A percentile compares a stretch with the other conserved stretches of the same genome.
phyloP scores from a whole-genome alignment of 176 grass and related monocot genomes.

The Avena sativa region DNA sequence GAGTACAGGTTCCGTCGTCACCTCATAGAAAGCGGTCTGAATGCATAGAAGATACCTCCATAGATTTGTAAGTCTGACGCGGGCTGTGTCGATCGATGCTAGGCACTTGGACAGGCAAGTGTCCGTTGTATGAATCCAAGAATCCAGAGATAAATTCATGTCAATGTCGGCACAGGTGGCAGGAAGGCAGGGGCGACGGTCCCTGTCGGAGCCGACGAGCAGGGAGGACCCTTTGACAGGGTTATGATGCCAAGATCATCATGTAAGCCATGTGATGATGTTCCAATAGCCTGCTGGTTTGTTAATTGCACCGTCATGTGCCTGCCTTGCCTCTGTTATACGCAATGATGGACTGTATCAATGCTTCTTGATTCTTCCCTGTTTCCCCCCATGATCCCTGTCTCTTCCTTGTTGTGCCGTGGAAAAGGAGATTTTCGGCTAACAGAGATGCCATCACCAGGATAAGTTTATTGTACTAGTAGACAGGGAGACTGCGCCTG shows the following conservation, averaged over 20 bases:
- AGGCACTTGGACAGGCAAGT: not conserved
- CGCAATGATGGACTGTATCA: not conserved
- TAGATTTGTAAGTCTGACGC: too few species aligned
- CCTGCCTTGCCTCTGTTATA: not conserved
- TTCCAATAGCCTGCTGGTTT: not conserved
- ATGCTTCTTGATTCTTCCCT: not conserved
- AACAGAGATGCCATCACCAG: too few species aligned
- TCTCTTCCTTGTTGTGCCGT: not conserved
- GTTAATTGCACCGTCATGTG: not conserved
- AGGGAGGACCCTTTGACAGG: not conserved
- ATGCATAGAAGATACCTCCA: too few species aligned
- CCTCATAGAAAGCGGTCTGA: too few species aligned
- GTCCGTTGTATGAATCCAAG: not conserved
- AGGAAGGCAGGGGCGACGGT: conserved; percentile 19
- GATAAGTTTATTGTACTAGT: not conserved
- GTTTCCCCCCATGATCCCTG: not conserved
- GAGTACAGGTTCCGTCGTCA: too few species aligned
- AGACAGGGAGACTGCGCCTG: not conserved
- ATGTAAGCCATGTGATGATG: conserved; percentile 18
- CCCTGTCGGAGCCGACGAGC: conserved; percentile 8
- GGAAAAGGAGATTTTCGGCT: not conserved
- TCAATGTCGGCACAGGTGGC: conserved; percentile 32
- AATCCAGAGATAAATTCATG: not conserved
- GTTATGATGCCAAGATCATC: not conserved
- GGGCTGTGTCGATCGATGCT: not conserved